Evolutionary conservation across 2,329 filamentous ascomycete species (phyloP), one percentile per base, ranked within the genome.

Genomic region (Paraphaeosphaeria sporulosa): DNA sequence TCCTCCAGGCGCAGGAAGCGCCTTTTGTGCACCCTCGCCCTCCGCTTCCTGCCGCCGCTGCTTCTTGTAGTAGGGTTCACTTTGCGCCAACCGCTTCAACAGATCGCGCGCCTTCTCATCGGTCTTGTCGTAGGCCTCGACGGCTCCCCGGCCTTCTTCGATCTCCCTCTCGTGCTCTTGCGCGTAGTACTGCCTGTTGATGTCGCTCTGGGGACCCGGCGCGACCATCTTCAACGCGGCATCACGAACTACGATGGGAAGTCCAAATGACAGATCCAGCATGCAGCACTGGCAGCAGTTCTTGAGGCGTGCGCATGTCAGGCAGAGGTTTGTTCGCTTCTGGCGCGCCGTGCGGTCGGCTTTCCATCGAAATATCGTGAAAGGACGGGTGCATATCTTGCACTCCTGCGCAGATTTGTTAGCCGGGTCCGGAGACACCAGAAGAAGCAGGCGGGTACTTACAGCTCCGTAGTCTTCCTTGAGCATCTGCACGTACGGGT

Each of bases 201-300:
- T 92, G 57, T 92, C 90, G 76, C 92, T 96, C 64, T 93, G 87
- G 0, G 95, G 95, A 0, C 95, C 95, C 0, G 95, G 94, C 0
- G 94, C 94, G 44, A 98, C 92, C 91, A 99, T 97, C 83, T 98
- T 98, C 64, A 99, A 84, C 5, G 96, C 95, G 3, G 95, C 95
- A 83, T 99, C 95, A 74, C 95, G 89, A 60, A 99, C 92, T 15
- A 94, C 91, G 73, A 99, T 96, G 12, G 95, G 95, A 30, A 99
- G 84, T 25, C 95, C 96, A 74, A 98, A 99, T 13, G 92, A 94
- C 61, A 99, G 82, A 84, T 99, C 95, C 55, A 99, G 89, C 93
- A 98, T 98, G 83, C 95, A 99, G 81, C 90, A 94, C 82, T 99
- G 95, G 75, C 95, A 99, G 83, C 95, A 98, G 82, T 99, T 99